These are phyloP conservation scores for Trypanosoma lewisi DNA, from an alignment of 208 protist genomes.

Conservation along the genomic window DNA sequence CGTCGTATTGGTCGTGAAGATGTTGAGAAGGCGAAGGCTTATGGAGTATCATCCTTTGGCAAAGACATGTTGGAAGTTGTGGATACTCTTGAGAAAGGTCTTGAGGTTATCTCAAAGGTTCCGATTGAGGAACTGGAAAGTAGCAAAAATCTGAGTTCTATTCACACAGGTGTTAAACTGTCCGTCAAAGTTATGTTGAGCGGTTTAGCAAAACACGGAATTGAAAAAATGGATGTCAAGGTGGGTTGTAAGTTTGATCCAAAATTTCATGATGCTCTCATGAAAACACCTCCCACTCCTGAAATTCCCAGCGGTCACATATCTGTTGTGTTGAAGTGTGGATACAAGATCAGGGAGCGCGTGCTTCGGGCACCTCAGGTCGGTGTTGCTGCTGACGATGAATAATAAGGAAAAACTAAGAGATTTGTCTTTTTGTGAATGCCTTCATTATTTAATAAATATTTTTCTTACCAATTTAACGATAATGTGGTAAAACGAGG, in stretches of 20 bases:
- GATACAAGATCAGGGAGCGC: conserved; percentile 85
- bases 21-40: conserved; percentile 87
- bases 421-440: neutral
- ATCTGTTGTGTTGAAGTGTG: conserved; percentile 85
- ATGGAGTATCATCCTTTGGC: conserved; percentile 85
- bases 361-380: conserved; percentile 91
- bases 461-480: conserved; percentile 5
- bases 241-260: conserved; percentile 83
- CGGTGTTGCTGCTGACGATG: conserved; percentile 30
- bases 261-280: conserved; percentile 89
- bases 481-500: neutral
- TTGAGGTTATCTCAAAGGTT: conserved; percentile 65
- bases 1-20: conserved; percentile 87
- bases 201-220: conserved; percentile 81
- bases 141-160: conserved; percentile 58
- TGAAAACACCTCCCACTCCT: conserved; percentile 64
- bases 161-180: conserved; percentile 85
- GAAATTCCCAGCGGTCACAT: conserved; percentile 52
- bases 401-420: neutral
- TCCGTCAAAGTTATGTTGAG: conserved; percentile 85
- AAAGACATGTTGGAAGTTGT: conserved; percentile 92
- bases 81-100: conserved; percentile 89
- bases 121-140: conserved; percentile 45
- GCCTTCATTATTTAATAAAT: conserved; percentile 8
- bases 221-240: conserved; percentile 80